Base-by-base conservation (phyloP, 2,329 filamentous ascomycete species). In the Penicillium vulpinum region DNA sequence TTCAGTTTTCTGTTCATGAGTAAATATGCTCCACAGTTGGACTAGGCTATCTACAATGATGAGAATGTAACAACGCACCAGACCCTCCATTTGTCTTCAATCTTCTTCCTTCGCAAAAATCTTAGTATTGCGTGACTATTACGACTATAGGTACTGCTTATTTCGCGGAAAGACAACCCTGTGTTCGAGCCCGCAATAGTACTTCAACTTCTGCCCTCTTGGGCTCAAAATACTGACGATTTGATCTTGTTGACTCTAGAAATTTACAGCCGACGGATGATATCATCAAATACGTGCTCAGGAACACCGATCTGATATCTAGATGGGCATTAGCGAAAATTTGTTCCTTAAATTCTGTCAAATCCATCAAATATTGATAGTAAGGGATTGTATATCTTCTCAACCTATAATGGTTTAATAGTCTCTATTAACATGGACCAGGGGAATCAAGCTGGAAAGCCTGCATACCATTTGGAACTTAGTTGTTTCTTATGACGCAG, bases 1-100 rank as follows among this genome's bases (percentile, higher is more conserved):
- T 50, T 47, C 38, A 2, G 10, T 26, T 50, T 35, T 39, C 33
- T 18, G 36, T 36, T 49, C 22, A 26, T 35, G 46, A 51, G 52
- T 61, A 59, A 59, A 56, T 59, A 60, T 41, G 44, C 40, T 54
- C 38, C 39, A 39, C 41, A 35, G 51, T 45, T 33, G 33, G 36
- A 50, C 51, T 31, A 45, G 39, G 38, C 33, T 49, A 59, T 54
- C 47, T 60, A 56, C 55, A 52, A 58, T 56, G 21, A 26, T 4
- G 35, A 51, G 54, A 35, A 59, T 39, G 56, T 50, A 59, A 39
- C 35, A 46, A 35, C 18, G 40, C 47, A 55, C 29, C 35, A 46
- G 35, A 11, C 13, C 10, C 4, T 9, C 11, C 3, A 22, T 33
- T 26, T 18, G 22, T 39, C 5, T 15, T 13, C 21, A 4, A 8